A percentile compares a stretch with the other conserved stretches of the same genome.
Evolutionary conservation across 2,329 filamentous ascomycete genomes (phyloP).

Genomic region (Xylariomycetidae sp.): DNA sequence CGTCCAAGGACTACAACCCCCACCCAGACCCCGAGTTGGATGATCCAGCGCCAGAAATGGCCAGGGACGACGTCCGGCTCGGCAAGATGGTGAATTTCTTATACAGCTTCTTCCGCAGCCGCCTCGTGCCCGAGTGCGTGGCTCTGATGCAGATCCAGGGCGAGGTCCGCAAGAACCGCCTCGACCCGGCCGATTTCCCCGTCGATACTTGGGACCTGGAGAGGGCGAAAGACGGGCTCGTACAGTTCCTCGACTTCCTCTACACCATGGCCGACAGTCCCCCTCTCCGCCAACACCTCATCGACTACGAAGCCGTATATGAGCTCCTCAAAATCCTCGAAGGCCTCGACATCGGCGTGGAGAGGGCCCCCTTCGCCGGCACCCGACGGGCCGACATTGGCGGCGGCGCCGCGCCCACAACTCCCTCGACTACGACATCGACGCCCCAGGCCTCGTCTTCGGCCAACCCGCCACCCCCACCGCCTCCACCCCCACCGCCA

Average conservation of each 20-base stretch:
- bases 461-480: constrained; percentile 34
- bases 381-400: constrained; percentile 18
- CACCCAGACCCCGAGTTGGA: constrained; percentile 17
- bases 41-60: constrained; percentile 21
- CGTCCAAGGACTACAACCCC: constrained; percentile 32
- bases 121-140: constrained; percentile 89
- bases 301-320: constrained; percentile 87
- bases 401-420: constrained; percentile 4
- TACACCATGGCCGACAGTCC: constrained; percentile 82
- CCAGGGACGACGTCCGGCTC: constrained; percentile 51
- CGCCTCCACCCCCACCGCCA: constrained; percentile 40
- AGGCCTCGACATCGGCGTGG: constrained; percentile 81
- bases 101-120: constrained; percentile 85
- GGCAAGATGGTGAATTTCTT: constrained; percentile 76
- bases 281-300: constrained; percentile 76
- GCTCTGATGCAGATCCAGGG: constrained; percentile 93
- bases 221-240: constrained; percentile 88
- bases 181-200: constrained; percentile 81
- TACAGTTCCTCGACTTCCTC: constrained; percentile 91
- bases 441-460: constrained; percentile 24
- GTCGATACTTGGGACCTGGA: constrained; percentile 98
- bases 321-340: constrained; percentile 84
- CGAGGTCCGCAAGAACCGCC: constrained; percentile 73
- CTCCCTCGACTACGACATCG: constrained; percentile 21
- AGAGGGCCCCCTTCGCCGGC: constrained; percentile 68